Percentiles rank a stretch among this genome's conserved stretches.
Evolutionary conservation across 495 filamentous ascomycete species (phyloP).

Genomic region (Penicillium mononematosum): DNA sequence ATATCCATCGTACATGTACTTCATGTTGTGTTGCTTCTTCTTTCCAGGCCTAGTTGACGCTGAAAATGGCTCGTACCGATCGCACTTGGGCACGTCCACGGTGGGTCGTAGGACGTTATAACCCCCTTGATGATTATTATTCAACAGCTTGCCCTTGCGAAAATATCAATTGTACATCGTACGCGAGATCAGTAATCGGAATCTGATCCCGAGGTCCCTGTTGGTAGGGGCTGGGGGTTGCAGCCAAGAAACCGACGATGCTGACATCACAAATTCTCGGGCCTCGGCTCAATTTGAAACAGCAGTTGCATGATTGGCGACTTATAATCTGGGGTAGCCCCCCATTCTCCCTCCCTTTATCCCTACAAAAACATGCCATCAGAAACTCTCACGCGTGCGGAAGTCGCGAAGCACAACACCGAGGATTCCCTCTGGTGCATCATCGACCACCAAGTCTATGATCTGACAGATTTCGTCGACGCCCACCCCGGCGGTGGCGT

Average conservation of each 20-base stretch:
- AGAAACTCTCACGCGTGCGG: conserved; percentile 41
- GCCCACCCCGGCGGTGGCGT: conserved; percentile 61
- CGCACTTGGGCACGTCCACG: background rate
- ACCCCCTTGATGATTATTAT: background rate
- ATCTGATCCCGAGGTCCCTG: background rate
- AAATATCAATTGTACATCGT: background rate
- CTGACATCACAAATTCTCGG: conserved; percentile 11
- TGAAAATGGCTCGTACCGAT: background rate
- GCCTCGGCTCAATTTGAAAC: conserved; percentile 16
- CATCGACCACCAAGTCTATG: conserved; percentile 59
- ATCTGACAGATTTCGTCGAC: conserved; percentile 57
- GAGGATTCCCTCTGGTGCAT: conserved; percentile 58
- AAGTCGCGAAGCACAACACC: conserved; percentile 54
- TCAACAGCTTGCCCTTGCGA: background rate
- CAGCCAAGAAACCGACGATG: background rate
- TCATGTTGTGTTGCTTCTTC: background rate
- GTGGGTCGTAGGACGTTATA: background rate
- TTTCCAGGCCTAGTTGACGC: background rate
- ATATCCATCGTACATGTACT: background rate
- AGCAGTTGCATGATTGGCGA: conserved; percentile 10
- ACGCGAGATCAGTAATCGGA: background rate
- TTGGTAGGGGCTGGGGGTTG: background rate
- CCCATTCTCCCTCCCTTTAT: background rate
- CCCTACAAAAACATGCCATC: conserved; percentile 24
- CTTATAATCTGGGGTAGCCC: conserved; percentile 9